These are phyloP conservation scores for Ceratocystis colombiana DNA, from an alignment of 2,329 filamentous ascomycete genomes.

Conservation along the genomic window DNA sequence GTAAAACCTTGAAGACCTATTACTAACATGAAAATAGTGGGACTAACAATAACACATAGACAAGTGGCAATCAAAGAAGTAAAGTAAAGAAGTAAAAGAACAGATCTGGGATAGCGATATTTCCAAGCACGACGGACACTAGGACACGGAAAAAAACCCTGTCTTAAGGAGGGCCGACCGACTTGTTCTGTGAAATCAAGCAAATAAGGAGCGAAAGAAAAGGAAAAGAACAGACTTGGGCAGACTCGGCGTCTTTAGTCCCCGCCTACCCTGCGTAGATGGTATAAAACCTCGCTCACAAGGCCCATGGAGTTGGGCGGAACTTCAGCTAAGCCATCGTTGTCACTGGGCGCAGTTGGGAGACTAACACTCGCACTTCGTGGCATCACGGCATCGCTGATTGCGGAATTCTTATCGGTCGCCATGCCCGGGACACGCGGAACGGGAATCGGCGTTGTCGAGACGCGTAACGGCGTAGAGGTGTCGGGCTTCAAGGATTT, in stretches of 20 bases:
- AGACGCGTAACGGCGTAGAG: neutral
- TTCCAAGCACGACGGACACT: neutral
- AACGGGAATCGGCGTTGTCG: slow-evolving; percentile 32
- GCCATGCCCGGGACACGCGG: slow-evolving; percentile 26
- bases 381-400: neutral
- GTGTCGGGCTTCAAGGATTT: neutral
- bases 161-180: neutral
- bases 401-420: neutral
- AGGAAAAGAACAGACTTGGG: neutral
- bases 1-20: neutral
- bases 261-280: slow-evolving; percentile 38
- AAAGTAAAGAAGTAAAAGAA: neutral
- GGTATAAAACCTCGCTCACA: slow-evolving; percentile 45
- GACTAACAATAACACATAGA: neutral
- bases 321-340: slow-evolving; percentile 36
- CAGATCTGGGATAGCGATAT: slow-evolving; percentile 7
- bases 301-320: slow-evolving; percentile 40
- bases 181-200: slow-evolving; percentile 6
- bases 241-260: neutral
- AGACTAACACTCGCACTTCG: neutral
- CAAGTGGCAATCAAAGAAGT: neutral
- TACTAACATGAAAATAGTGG: neutral
- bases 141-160: neutral
- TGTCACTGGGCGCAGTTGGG: slow-evolving; percentile 23
- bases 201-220: neutral